phyloP scores from a whole-genome alignment of 2,329 filamentous ascomycete species.

The Daldinia sp. region DNA sequence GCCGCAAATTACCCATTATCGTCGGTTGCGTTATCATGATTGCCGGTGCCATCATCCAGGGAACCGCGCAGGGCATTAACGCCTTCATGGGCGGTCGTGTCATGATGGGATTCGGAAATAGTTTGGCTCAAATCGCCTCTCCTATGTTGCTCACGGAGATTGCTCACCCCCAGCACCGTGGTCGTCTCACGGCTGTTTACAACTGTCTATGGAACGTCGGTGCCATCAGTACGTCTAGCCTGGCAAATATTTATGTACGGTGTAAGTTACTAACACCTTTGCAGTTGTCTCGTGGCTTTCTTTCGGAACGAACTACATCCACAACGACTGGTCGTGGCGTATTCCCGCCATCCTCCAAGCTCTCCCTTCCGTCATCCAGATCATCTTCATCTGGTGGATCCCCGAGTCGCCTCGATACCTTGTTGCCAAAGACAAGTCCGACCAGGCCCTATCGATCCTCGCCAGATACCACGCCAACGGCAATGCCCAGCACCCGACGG shows the following conservation, averaged over 20 bases:
- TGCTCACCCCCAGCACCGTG: slow-evolving; percentile 67
- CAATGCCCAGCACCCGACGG: slow-evolving; percentile 62
- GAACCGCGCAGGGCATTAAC: slow-evolving; percentile 59
- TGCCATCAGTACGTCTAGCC: slow-evolving; percentile 46
- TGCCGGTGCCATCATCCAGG: slow-evolving; percentile 68
- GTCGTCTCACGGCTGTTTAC: slow-evolving; percentile 65
- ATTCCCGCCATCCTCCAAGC: slow-evolving; percentile 62
- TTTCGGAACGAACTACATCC: slow-evolving; percentile 61
- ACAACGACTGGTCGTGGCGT: slow-evolving; percentile 65
- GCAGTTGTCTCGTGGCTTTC: slow-evolving; percentile 62
- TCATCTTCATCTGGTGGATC: slow-evolving; percentile 62
- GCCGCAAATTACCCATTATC: slow-evolving; percentile 60
- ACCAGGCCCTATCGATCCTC: slow-evolving; percentile 67
- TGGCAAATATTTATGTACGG: background rate
- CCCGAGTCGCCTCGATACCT: slow-evolving; percentile 58
- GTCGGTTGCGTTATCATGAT: slow-evolving; percentile 65
- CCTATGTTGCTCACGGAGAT: slow-evolving; percentile 66
- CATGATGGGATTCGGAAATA: slow-evolving; percentile 69
- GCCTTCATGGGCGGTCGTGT: slow-evolving; percentile 68
- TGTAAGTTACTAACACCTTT: slow-evolving; percentile 31
- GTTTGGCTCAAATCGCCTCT: slow-evolving; percentile 63
- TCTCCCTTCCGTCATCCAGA: slow-evolving; percentile 60
- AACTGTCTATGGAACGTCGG: slow-evolving; percentile 66
- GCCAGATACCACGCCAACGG: slow-evolving; percentile 69
- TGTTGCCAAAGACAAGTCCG: slow-evolving; percentile 63